Evolutionary conservation across 352 stramenopile species (phyloP), one percentile per base, ranked within the genome.

Genomic region (Pseudoperonospora humuli): DNA sequence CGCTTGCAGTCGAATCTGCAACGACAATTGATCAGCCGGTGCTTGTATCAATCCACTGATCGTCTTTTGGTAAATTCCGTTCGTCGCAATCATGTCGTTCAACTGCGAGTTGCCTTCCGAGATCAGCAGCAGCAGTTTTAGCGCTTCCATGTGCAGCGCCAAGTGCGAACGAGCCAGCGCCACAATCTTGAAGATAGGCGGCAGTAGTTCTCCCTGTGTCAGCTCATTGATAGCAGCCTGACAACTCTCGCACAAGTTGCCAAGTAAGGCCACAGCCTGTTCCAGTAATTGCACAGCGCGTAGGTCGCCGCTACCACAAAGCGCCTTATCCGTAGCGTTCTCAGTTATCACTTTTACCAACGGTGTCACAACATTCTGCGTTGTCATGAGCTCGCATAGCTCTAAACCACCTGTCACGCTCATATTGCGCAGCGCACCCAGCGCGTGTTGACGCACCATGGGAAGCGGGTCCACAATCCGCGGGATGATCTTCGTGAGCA

Each of bases 371-470:
- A 88, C 74, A 37, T 86, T 86, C 41, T 85, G 66, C 13, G 46
- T 50, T 21, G 70, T 89, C 71, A 94, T 84, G 32, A 71, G 50
- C 63, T 94, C 82, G 39, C 75, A 94, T 14, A 86, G 64, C 56
- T 90, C 79, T 27, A 87, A 60, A 26, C 82, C 82, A 35, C 82
- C 82, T 0, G 80, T 86, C n/a, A 91, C 75, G 48, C 77, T 92
- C 39, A 94, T 88, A 57, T 94, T 94, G 51, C 80, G 78, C 39
- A 92, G 61, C 10, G 82, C 82, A 15, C 82, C 82, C 6, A 94
- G 54, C 6, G 78, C 79, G 50, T 91, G 73, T 27, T 92, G 72
- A 5, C 82, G 75, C 50, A 94, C 80, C 73, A 91, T 89, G 19
- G 76, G 78, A 41, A 88, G 63, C 35, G 79, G 73, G 50, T 94